phyloP scores from a whole-genome alignment of 805 yeast genomes.

The Naumovozyma baii region DNA sequence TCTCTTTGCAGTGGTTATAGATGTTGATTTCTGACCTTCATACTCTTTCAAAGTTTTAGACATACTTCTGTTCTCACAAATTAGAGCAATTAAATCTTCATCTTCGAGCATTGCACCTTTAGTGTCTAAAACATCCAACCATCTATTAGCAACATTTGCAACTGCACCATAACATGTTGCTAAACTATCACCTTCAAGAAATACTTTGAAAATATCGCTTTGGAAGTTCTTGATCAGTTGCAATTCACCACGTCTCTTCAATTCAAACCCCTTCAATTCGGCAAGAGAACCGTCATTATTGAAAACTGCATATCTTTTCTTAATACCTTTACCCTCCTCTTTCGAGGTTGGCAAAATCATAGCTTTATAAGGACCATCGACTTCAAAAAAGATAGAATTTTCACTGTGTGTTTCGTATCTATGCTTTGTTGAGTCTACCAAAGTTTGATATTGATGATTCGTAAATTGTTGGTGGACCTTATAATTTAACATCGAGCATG shows the following conservation, averaged over 20 bases:
- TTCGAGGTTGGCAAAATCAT: slow-evolving; percentile 95
- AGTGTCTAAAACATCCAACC: slow-evolving; percentile 89
- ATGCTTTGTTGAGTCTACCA: slow-evolving; percentile 57
- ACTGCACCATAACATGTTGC: slow-evolving; percentile 81
- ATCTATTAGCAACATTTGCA: slow-evolving; percentile 85
- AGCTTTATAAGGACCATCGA: slow-evolving; percentile 97
- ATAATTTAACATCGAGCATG: slow-evolving; percentile 92
- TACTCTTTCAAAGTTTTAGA: slow-evolving; percentile 84
- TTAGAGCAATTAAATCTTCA: slow-evolving; percentile 85
- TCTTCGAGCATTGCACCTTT: slow-evolving; percentile 83
- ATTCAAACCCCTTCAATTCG: slow-evolving; percentile 91
- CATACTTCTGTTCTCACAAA: slow-evolving; percentile 95
- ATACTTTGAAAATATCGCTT: slow-evolving; percentile 84
- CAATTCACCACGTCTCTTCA: slow-evolving; percentile 93
- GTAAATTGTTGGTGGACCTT: slow-evolving; percentile 86
- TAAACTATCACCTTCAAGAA: slow-evolving; percentile 73
- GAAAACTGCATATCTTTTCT: slow-evolving; percentile 94
- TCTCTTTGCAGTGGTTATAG: slow-evolving; percentile 90
- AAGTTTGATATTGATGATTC: slow-evolving; percentile 86
- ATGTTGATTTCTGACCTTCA: slow-evolving; percentile 83
- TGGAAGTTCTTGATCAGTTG: slow-evolving; percentile 91
- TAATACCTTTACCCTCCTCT: slow-evolving; percentile 94
- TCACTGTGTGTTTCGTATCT: slow-evolving; percentile 74
- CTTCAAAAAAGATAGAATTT: slow-evolving; percentile 93
- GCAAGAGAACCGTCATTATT: slow-evolving; percentile 90